Conservation (phyloP, 108 stramenopile species). For the Cyclotella choctawhatcheeana region DNA sequence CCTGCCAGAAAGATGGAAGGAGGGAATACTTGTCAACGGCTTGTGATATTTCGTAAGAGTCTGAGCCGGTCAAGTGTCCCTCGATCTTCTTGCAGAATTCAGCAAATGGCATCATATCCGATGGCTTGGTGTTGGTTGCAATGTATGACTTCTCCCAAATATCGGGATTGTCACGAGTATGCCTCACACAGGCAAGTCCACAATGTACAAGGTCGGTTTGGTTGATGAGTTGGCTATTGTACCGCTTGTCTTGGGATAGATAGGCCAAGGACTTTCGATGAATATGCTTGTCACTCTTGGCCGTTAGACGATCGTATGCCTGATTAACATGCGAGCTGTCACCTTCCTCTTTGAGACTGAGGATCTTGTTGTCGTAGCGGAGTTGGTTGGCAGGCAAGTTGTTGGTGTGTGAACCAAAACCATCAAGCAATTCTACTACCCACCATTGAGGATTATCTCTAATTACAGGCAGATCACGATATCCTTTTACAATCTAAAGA, state of each 20-base stretch:
- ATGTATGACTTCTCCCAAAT: constrained; percentile 22
- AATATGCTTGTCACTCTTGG: constrained; percentile 31
- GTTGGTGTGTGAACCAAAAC: constrained; percentile 30
- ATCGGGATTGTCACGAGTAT: not conserved
- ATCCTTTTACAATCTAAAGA: constrained; percentile 18
- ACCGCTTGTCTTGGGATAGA: constrained; percentile 10
- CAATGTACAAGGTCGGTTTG: constrained; percentile 20
- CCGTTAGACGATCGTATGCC: constrained; percentile 27
- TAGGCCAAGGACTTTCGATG: constrained; percentile 1
- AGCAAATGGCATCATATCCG: not conserved
- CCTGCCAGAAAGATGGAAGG: constrained; percentile 37
- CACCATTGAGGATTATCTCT: constrained; percentile 22
- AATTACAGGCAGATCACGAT: constrained; percentile 14
- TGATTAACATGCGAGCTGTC: constrained; percentile 32
- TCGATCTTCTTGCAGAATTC: constrained; percentile 14
- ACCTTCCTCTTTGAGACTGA: constrained; percentile 24
- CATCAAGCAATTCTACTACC: constrained; percentile 23
- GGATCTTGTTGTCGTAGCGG: not conserved
- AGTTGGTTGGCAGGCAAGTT: constrained; percentile 13
- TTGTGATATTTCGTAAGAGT: constrained; percentile 1
- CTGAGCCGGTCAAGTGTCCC: not conserved
- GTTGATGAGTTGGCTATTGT: constrained; percentile 2
- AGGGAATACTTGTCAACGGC: not conserved
- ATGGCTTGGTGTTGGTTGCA: constrained; percentile 16
- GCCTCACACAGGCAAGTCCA: constrained; percentile 6